Percentiles rank a stretch among this genome's conserved stretches.
Evolutionary conservation across 176 grass and related monocot genomes (phyloP).

Genomic region (Alopecurus myosuroides): DNA sequence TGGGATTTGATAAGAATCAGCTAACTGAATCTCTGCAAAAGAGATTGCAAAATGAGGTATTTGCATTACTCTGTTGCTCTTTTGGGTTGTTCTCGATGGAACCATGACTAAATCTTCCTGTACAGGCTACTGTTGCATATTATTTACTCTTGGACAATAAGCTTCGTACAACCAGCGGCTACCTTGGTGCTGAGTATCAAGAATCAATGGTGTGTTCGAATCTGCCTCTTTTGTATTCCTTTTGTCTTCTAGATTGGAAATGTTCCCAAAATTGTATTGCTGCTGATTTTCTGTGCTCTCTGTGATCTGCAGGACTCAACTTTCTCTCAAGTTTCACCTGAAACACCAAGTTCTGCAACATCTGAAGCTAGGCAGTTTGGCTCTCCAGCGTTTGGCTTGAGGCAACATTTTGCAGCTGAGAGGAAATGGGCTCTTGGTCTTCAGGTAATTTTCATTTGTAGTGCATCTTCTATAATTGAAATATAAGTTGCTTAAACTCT

Average conservation of each 20-base stretch:
- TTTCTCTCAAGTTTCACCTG: conserved; percentile 41
- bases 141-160: conserved; percentile 95
- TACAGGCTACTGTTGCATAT: conserved; percentile 89
- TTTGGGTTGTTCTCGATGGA: neutral
- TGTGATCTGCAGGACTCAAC: conserved; percentile 43
- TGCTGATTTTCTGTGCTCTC: conserved; percentile 20
- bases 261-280: neutral
- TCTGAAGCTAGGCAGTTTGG: conserved; percentile 37
- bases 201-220: conserved; percentile 63
- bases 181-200: conserved; percentile 78
- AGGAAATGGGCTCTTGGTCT: conserved; percentile 96
- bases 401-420: conserved; percentile 63
- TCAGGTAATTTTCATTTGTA: conserved; percentile 42
- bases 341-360: conserved; percentile 52
- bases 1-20: conserved; percentile 80
- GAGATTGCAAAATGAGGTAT: conserved; percentile 87
- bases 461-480: neutral
- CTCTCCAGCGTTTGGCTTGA: conserved; percentile 52
- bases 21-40: conserved; percentile 76
- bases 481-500: neutral
- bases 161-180: conserved; percentile 67
- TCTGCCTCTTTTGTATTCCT: neutral
- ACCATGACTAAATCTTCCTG: conserved; percentile 20
- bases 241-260: neutral
- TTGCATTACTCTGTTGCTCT: neutral